Percentiles rank a stretch among this genome's conserved stretches.
Evolutionary conservation across 177 flowering plant species (phyloP).

Genomic region (Vitis hybrid): DNA sequence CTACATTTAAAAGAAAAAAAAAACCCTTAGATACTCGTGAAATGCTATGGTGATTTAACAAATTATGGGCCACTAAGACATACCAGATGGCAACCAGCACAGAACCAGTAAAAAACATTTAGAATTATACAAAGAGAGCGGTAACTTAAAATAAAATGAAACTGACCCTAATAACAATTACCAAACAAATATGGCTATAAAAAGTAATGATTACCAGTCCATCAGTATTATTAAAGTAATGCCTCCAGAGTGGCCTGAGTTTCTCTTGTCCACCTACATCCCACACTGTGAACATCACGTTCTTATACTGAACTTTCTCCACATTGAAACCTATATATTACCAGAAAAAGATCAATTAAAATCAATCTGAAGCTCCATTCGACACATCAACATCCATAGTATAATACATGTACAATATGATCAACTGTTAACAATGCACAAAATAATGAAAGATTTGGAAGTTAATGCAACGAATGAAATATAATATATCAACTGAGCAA

Average conservation of each 20-base stretch:
- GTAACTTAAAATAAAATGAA: neutral
- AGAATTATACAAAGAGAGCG: neutral
- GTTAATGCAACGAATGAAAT: too few relatives aligned
- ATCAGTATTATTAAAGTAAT: conserved; percentile 95
- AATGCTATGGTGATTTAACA: too few relatives aligned
- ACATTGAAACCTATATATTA: conserved; percentile 83
- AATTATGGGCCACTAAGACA: neutral
- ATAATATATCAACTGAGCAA: too few relatives aligned
- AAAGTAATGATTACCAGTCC: conserved; percentile 66
- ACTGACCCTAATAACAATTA: neutral
- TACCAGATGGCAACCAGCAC: neutral
- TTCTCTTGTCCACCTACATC: conserved; percentile 99
- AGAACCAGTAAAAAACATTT: neutral
- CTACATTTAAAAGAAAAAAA: too few relatives aligned
- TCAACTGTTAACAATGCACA: too few relatives aligned
- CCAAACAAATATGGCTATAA: neutral
- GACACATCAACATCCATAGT: too few relatives aligned
- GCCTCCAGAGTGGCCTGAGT: conserved; percentile 97
- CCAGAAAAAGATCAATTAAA: conserved; percentile 5
- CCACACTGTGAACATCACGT: conserved; percentile 98
- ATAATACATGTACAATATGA: too few relatives aligned
- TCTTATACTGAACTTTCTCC: conserved; percentile 97
- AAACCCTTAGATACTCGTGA: too few relatives aligned
- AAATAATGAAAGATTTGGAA: too few relatives aligned
- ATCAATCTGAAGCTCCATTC: too few relatives aligned